Evolutionary conservation across 345 rosid genomes (phyloP), one percentile per base, ranked within the genome.

Genomic region (Sapria himalayana): DNA sequence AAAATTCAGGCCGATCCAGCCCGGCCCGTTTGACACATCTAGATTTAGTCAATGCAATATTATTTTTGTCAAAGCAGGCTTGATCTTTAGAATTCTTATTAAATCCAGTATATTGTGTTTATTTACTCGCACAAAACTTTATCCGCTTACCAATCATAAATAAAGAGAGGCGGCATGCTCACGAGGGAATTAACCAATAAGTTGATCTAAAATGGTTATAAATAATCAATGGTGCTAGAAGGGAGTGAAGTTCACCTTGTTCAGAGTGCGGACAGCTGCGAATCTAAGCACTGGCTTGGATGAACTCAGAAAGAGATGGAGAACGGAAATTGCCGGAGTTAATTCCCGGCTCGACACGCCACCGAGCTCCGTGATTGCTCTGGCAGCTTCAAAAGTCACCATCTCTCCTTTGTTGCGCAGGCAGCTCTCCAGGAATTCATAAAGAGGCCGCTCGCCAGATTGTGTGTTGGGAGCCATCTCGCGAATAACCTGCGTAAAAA

Each of bases 341-440:
- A 86, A 43, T 66, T 86, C 97, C 49, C 82, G 67, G 73, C 67
- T 79, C 49, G 94, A 73, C 51, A 81, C 94, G 25, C 85, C 93
- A 68, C 61, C 72, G 52, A 86, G 93, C 74, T 76, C 97, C 2
- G 97, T 86, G 52, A 86, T 86, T n/a, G 97, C 94, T 61, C 94
- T 78, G 49, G 97, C 97, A 54, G 94, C 93, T 73, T 82, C 97
- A 61, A 86, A 76, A 50, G 82, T 78, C 49, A 81, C 97, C 94
- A 81, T 82, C 73, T 86, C 97, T 27, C 94, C 82, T 63, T 82
- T 86, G 42, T 86, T 94, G 59, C 94, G 94, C 46, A 86, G 70
- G 59, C 97, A 82, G 52, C 89, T 66, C 70, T 86, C 97, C 53
- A 86, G 72, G 69, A 73, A 86, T 37, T 86, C 97, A 70, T 76